Evolutionary conservation across 2,329 filamentous ascomycete species (phyloP), one percentile per base, ranked within the genome.

Genomic region (Pleochaeta shiraiana): DNA sequence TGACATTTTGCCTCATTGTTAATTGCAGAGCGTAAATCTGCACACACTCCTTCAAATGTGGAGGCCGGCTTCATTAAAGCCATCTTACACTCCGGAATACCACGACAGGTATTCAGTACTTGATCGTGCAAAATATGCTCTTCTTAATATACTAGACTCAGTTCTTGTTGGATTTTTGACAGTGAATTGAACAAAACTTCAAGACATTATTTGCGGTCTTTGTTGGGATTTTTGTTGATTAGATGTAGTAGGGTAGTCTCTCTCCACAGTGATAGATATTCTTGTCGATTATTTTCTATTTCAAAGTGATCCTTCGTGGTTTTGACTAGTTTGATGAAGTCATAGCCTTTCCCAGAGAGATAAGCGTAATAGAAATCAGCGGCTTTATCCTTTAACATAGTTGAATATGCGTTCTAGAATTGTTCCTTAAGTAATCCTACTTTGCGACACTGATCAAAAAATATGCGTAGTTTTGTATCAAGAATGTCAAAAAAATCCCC

Each of bases 221-320:
- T 55, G 6, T 55, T 24, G 1, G 50, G 50, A 31, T 28, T 28
- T 12, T 31, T 12, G 11, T 30, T 55, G 11, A 7, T 55, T 55
- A 31, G 14, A 12, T 55, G 50, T 12, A 5, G 28, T 6, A 55
- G 28, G 4, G 50, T 55, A 26, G 50, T 55, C 19, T 16, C 37
- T 61, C 57, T 61, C 57, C 30, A 34, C 16, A 34, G 57, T 2
- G 57, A 37, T 12, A 61, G 33, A 61, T 39, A 61, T 61, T 61
- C 57, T 61, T 61, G 57, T 61, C 37, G 34, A 24, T 61, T 61
- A 11, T 9, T 19, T 12, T 61, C 57, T 39, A 21, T 61, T 61
- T 61, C 30, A 61, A 61, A 37, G 12, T 61, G 57, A n/a, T 24
- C 14, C 26, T 21, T 61, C 21, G 57, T 61, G 16, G 37, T 24